phyloP scores from a whole-genome alignment of 208 protist species.

The Acanthamoeba divionensis region DNA sequence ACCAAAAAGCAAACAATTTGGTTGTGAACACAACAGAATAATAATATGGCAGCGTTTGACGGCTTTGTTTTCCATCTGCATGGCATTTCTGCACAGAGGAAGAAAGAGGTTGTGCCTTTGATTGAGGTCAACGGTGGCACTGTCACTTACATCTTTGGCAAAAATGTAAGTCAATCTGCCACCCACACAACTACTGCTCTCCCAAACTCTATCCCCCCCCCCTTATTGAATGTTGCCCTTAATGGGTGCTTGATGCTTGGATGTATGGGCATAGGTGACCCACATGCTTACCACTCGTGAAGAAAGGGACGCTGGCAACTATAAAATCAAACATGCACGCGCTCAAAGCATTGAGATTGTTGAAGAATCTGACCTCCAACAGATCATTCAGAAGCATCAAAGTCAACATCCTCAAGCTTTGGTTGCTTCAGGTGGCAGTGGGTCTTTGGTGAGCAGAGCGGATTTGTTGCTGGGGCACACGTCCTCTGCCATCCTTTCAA shows the following conservation, averaged over 20 bases:
- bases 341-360: background rate
- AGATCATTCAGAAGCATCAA: background rate
- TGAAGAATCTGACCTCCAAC: background rate
- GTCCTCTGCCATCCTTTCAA: background rate
- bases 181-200: background rate
- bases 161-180: background rate
- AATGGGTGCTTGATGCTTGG: background rate
- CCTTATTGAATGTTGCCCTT: background rate
- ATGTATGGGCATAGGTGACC: background rate
- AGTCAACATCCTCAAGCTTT: background rate
- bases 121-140: background rate
- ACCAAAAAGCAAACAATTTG: background rate
- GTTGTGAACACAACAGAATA: background rate
- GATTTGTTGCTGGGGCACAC: background rate
- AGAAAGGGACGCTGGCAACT: background rate
- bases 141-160: conserved; percentile 42
- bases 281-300: conserved; percentile 6
- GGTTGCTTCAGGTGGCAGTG: background rate
- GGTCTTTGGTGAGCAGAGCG: background rate
- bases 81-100: background rate
- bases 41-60: background rate
- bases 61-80: background rate
- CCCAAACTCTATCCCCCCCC: background rate
- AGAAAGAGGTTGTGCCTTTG: background rate
- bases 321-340: background rate